Evolutionary conservation across 192 early-diverging fungal species (phyloP).

Genomic region (Phlyctochytrium planicorne): DNA sequence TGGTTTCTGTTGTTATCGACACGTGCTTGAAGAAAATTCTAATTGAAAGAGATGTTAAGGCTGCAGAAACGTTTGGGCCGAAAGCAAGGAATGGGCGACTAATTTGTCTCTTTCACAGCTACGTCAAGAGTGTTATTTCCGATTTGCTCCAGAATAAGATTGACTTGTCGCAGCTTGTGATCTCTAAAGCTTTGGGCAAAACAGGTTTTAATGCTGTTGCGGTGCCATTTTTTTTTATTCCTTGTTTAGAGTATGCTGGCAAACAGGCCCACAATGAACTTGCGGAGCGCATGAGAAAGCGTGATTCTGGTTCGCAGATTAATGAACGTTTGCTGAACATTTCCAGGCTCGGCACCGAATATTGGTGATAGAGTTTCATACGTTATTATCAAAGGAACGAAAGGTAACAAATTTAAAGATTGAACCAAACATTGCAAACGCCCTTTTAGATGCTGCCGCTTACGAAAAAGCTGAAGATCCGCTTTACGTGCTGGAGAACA

Average conservation of each 20-base stretch:
- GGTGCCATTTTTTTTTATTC: conserved; percentile 7
- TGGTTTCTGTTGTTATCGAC: conserved; percentile 90
- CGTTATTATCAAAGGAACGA: conserved; percentile 87
- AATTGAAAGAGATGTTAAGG: conserved; percentile 83
- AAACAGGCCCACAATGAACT: conserved; percentile 97
- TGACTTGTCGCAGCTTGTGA: conserved; percentile 93
- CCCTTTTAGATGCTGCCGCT: conserved; percentile 65
- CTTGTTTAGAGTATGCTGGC: conserved; percentile 86
- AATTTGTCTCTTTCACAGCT: conserved; percentile 44
- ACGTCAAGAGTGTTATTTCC: conserved; percentile 82
- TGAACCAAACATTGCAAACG: neutral
- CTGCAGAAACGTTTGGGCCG: conserved; percentile 67
- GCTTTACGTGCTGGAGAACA: conserved; percentile 97
- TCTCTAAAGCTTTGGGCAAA: conserved; percentile 93
- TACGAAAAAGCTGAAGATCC: conserved; percentile 99
- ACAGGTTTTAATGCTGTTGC: conserved; percentile 49
- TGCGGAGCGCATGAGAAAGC: conserved; percentile 93
- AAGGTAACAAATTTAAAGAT: conserved; percentile 31
- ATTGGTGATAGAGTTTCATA: conserved; percentile 97
- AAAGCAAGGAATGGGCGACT: too few relatives aligned
- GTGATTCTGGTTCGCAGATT: conserved; percentile 68
- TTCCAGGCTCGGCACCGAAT: conserved; percentile 80
- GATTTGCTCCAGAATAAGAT: conserved; percentile 97
- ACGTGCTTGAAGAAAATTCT: conserved; percentile 88
- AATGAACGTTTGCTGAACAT: neutral